Evolutionary conservation across 2,329 filamentous ascomycete species (phyloP).

Genomic region (Myriosclerotinia duriaeana): DNA sequence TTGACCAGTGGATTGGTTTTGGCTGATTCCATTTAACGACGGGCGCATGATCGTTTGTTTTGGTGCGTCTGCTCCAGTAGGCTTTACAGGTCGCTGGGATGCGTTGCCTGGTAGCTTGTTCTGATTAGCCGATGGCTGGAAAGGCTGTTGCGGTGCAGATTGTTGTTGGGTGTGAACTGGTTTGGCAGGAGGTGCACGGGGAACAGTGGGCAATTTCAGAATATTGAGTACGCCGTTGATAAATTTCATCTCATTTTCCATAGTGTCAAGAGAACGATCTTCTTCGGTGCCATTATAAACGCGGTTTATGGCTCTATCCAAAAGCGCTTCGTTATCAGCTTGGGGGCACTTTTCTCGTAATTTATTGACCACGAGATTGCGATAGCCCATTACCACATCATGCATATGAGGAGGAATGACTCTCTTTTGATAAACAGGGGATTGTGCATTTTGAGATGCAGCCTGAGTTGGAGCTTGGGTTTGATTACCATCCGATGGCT

Average conservation of each 20-base stretch:
- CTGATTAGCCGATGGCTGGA: conserved; percentile 30
- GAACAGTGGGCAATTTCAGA: conserved; percentile 15
- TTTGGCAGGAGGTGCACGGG: conserved; percentile 7
- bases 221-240: conserved; percentile 30
- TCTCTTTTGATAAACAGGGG: background rate
- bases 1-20: conserved; percentile 29
- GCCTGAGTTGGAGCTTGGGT: conserved; percentile 6
- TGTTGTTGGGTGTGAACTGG: conserved; percentile 16
- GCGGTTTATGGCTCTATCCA: conserved; percentile 39
- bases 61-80: conserved; percentile 29
- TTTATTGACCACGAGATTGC: conserved; percentile 28
- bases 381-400: conserved; percentile 35
- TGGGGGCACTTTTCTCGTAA: conserved; percentile 28
- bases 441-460: background rate
- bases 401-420: background rate
- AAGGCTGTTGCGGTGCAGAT: conserved; percentile 23
- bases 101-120: conserved; percentile 29
- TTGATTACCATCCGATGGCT: conserved; percentile 15
- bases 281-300: conserved; percentile 35
- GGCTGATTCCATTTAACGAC: conserved; percentile 34
- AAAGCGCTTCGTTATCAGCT: conserved; percentile 34
- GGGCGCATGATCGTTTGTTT: conserved; percentile 36
- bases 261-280: conserved; percentile 30
- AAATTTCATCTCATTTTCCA: conserved; percentile 33
- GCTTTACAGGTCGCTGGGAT: conserved; percentile 28